phyloP scores from a whole-genome alignment of 169 alveolate species.

The Babesia bovis region DNA sequence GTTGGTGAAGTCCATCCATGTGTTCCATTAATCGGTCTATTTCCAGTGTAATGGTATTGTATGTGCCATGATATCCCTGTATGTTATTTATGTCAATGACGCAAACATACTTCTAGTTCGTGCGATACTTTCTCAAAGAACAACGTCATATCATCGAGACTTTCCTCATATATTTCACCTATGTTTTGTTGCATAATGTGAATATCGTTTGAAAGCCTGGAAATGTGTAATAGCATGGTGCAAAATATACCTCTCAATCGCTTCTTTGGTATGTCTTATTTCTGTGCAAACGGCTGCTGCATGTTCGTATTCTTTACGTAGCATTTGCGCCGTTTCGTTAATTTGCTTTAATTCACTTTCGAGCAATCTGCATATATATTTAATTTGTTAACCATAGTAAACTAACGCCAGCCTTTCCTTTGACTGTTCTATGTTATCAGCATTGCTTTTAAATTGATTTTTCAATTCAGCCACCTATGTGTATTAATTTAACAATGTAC shows the following conservation, averaged over 20 bases:
- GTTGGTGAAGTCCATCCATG: slow-evolving; percentile 16
- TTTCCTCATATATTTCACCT: slow-evolving; percentile 52
- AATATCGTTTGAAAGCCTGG: slow-evolving; percentile 32
- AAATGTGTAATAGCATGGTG: not conserved
- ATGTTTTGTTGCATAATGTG: slow-evolving; percentile 21
- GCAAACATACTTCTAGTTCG: slow-evolving; percentile 19
- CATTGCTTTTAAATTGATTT: slow-evolving; percentile 58
- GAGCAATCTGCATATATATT: slow-evolving; percentile 12
- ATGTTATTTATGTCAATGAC: not conserved
- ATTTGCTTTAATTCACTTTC: slow-evolving; percentile 35
- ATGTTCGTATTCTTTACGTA: slow-evolving; percentile 32
- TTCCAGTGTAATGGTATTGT: not conserved
- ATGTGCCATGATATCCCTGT: not conserved
- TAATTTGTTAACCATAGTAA: not conserved
- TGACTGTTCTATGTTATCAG: slow-evolving; percentile 42
- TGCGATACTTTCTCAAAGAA: slow-evolving; percentile 3
- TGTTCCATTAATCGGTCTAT: slow-evolving; percentile 20
- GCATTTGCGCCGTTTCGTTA: slow-evolving; percentile 46
- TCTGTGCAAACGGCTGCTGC: slow-evolving; percentile 18
- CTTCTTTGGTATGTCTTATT: not conserved
- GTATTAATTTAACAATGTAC: not conserved
- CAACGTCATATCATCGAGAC: slow-evolving; percentile 31
- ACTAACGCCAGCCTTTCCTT: slow-evolving; percentile 58
- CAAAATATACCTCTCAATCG: not conserved
- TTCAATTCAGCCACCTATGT: slow-evolving; percentile 67